Base-by-base conservation (phyloP, 192 early-diverging fungal species). In the Thoreauomyces humboldtii region DNA sequence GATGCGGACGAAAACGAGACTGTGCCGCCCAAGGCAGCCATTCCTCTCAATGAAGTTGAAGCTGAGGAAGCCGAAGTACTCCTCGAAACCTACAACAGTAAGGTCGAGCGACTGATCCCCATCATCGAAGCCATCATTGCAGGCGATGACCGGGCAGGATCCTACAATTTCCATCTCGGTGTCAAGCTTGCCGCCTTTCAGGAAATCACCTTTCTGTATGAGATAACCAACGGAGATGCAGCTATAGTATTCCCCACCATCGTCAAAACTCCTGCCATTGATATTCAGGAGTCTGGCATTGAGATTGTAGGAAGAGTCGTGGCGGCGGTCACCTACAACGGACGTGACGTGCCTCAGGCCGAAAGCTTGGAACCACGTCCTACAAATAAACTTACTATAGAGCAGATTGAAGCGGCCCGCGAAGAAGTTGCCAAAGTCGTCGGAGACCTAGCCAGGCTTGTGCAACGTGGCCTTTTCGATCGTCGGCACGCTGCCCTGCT, bases 61-160 rank as follows among this genome's bases (percentile, higher is more conserved):
- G 64, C 45, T 17, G 53, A 58, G 27, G 22, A 56, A 21, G 34
- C 44, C 17, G 45, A 61, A 0, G 35, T 24, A 32, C 29, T 51
- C 0, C 6, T 69, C 31, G 12, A 62, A 0, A 7, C 27, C 41
- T 62, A 44, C 48, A 14, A 22, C 1, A 59, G 24, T n/a, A 61
- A 62, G 52, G 34, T 14, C 28, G 50, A 17, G 17, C 45, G 59
- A 6, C 57, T 72, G 21, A 24, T 55, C 22, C 27, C 41, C 5
- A 50, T 72, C 22, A 57, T 41, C 14, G 70, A 71, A 41, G 70
- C 62, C n/a, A 65, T 71, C 32, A 17, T 71, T 7, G 63, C 56
- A 17, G 55, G 60, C n/a, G 27, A 22, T 33, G 37, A 38, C 11
- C n/a, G n/a, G n/a, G 46, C 17, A 27, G 68, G 63, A 46, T 25